Evolutionary conservation across 176 grass and related monocot genomes (phyloP), one percentile per base, ranked within the genome.

Genomic region (Phragmites australis): DNA sequence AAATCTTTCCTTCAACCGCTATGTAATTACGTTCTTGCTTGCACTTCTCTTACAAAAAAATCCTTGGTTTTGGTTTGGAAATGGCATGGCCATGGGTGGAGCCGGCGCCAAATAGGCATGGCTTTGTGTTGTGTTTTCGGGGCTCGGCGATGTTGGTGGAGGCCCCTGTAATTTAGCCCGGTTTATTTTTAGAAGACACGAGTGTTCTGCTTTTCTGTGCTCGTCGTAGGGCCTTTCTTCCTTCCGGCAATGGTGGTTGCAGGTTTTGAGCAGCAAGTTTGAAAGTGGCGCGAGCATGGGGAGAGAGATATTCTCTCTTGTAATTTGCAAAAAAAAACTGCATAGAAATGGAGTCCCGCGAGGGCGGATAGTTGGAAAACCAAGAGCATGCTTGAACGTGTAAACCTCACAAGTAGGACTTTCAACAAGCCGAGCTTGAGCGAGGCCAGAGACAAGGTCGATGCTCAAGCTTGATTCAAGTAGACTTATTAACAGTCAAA

Each of bases 161-260:
- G 60, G 69, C 21, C 19, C 77, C 69, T 69, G 69, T 84, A 84
- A 80, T 84, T 84, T 75, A 62, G 46, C 79, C 3, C 6, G 0
- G 69, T 50, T 51, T 88, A 88, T 88, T 84, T 84, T 88, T 88
- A 88, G 76, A 65, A 65, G 70, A 68, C 6, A 57, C 25, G n/a
- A 27, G 45, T 22, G 23, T 19, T 23, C 27, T 46, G 15, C 3
- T 47, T 25, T 73, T 32, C 50, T 46, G 2, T 46, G 55, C 54
- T 75, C 51, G 21, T 54, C 70, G 49, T 31, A 30, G 26, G 57
- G n/a, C n/a, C 17, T 19, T 22, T 1, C 43, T 48, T 21, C 9
- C 25, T 31, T 6, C 75, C 21, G n/a, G 47, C 14, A 9, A 39
- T 60, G 22, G 37, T 23, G 16, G 63, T 42, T 21, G 5, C 31